Base-by-base conservation (phyloP, 306 rosid genomes). In the Cicer cuneatum region DNA sequence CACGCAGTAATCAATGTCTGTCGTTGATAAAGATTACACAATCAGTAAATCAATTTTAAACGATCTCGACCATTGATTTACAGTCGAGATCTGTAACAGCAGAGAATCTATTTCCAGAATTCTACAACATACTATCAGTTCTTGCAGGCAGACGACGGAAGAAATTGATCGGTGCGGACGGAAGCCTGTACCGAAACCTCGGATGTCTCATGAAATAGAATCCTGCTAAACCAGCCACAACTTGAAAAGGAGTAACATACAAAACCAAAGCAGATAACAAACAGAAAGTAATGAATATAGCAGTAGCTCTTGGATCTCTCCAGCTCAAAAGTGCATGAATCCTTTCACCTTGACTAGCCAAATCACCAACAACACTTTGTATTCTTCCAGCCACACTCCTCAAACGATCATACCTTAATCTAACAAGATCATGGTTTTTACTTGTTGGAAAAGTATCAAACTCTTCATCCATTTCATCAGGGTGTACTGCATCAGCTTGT, bases 301-400 rank as follows among this genome's bases (percentile, higher is more conserved):
- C 57, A 16, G 87, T 78, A 49, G 86, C 87, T 16, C 78, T 82
- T 1, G 77, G 87, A 49, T 86, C 90, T 67, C 86, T 81, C 87
- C 90, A 83, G 65, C 78, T 83, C 66, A 86, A 68, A 70, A 83
- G 33, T 67, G 87, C 78, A 21, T 86, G 80, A 73, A 83, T 45
- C 82, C 85, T 81, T 76, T 86, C 90, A 19, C 78, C 87, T 43
- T 76, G 82, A 76, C 80, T 78, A 0, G 85, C 89, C 75, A 86
- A 41, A 73, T 86, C 83, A 1, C 83, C 83, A 0, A 86, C 79
- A 38, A 58, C 74, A 0, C 69, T 66, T 71, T 83, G 85, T 53
- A 86, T 71, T 21, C 69, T 46, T 24, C 81, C 72, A 9, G 70
- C 75, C 35, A 69, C 69, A 9, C 67, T 73, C 78, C 85, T 83